A percentile compares a stretch with the other conserved stretches of the same genome.
These are phyloP conservation scores for Pichia norvegensis DNA, from an alignment of 1,139 yeast genomes.

Conservation along the genomic window DNA sequence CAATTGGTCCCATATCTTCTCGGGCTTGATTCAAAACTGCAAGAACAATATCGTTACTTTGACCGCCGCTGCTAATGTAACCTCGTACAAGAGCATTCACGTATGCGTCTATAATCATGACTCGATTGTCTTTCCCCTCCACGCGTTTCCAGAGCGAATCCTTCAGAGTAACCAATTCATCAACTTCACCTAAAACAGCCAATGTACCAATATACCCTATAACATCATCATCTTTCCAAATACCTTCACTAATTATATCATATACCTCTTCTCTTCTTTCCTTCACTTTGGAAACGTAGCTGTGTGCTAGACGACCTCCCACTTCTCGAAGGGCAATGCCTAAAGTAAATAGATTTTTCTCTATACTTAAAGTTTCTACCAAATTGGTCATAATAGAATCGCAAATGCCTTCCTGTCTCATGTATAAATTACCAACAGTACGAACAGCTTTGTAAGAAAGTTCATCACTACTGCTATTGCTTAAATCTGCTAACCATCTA, in stretches of 20 bases:
- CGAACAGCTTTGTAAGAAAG: slow-evolving; percentile 61
- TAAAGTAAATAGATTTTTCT: neutral
- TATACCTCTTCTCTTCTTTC: neutral
- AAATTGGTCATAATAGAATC: neutral
- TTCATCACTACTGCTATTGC: slow-evolving; percentile 4
- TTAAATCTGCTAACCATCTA: slow-evolving; percentile 66
- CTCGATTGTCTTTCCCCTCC: neutral
- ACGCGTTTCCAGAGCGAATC: neutral
- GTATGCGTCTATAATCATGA: slow-evolving; percentile 5
- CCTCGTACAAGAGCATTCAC: slow-evolving; percentile 5
- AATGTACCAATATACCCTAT: slow-evolving; percentile 7
- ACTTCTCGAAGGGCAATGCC: neutral
- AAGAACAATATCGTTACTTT: neutral
- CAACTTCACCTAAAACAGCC: slow-evolving; percentile 1
- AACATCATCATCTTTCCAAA: slow-evolving; percentile 10
- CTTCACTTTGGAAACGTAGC: neutral
- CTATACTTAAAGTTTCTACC: neutral
- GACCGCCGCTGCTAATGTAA: neutral
- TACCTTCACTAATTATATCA: neutral
- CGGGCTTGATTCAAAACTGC: neutral
- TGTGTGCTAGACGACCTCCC: neutral
- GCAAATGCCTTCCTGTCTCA: neutral
- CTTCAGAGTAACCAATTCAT: slow-evolving; percentile 3
- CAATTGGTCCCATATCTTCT: neutral
- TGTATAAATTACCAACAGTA: slow-evolving; percentile 82